Percentiles rank a stretch among this genome's conserved stretches.
These are phyloP conservation scores for Sisymbrium irio DNA, from an alignment of 345 rosid genomes.

Conservation along the genomic window DNA sequence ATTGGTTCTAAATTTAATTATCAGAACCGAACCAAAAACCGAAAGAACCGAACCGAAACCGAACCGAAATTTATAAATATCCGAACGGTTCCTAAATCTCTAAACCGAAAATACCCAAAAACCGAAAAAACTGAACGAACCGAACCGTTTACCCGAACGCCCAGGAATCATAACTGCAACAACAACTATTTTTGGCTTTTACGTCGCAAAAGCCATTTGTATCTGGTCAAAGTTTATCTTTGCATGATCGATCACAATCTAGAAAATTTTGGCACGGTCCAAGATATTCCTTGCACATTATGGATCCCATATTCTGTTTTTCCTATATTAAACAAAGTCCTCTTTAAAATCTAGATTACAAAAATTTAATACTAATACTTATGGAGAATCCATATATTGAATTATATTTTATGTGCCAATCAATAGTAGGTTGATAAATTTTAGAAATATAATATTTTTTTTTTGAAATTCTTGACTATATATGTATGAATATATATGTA, in stretches of 20 bases:
- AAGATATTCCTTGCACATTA: background rate
- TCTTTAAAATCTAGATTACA: background rate
- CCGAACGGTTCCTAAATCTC: too few species aligned
- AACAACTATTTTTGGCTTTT: background rate
- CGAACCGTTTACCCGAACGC: too few species aligned
- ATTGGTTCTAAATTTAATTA: too few species aligned
- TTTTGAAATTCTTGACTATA: background rate
- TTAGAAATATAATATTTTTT: background rate
- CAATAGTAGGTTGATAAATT: background rate
- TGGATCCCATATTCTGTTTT: background rate
- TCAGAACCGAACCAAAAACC: too few species aligned
- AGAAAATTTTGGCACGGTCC: background rate
- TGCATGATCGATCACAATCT: background rate
- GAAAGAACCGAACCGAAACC: too few species aligned
- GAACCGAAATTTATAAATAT: too few species aligned
- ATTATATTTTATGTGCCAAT: background rate
- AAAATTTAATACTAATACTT: background rate
- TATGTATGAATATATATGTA: background rate
- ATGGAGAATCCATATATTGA: background rate
- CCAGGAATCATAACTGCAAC: background rate
- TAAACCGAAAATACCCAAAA: too few species aligned
- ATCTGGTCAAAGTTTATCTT: background rate
- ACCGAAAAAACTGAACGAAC: too few species aligned
- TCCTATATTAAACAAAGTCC: background rate
- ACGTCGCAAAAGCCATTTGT: background rate